phyloP scores from a whole-genome alignment of 139 green algal genomes.

The Yamagishiella unicocca region DNA sequence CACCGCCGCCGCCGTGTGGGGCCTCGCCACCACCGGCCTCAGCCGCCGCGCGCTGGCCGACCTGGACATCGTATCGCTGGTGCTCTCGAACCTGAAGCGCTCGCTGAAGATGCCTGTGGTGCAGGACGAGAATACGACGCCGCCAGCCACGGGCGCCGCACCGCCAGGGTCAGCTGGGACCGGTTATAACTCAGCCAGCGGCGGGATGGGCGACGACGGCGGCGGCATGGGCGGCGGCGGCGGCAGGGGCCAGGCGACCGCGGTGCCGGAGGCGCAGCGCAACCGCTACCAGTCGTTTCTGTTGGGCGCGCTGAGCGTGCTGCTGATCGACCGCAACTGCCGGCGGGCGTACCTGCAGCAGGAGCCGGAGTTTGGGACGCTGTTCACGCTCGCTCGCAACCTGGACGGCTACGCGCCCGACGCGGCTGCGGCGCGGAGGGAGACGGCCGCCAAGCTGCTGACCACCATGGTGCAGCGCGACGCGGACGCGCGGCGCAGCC shows the following conservation, averaged over 20 bases:
- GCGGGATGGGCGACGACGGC: no score
- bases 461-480: conserved; percentile 66
- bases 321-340: conserved; percentile 80
- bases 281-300: conserved; percentile 63
- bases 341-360: conserved; percentile 63
- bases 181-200: no score
- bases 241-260: not conserved
- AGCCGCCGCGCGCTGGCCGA: conserved; percentile 54
- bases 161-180: not conserved
- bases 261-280: conserved; percentile 33
- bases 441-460: conserved; percentile 66
- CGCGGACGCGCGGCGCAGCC: conserved; percentile 51
- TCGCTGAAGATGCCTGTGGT: conserved; percentile 52
- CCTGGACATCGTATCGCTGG: conserved; percentile 54
- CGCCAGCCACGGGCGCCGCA: not conserved
- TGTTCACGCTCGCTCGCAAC: conserved; percentile 67
- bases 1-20: conserved; percentile 67
- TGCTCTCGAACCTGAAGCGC: conserved; percentile 55
- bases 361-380: conserved; percentile 68
- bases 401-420: conserved; percentile 62
- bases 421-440: conserved; percentile 55
- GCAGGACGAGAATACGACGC: not conserved
- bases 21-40: conserved; percentile 54
- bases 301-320: conserved; percentile 75
- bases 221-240: not conserved